phyloP scores from a whole-genome alignment of 2,329 filamentous ascomycete species.

The Pezicula radicicola region DNA sequence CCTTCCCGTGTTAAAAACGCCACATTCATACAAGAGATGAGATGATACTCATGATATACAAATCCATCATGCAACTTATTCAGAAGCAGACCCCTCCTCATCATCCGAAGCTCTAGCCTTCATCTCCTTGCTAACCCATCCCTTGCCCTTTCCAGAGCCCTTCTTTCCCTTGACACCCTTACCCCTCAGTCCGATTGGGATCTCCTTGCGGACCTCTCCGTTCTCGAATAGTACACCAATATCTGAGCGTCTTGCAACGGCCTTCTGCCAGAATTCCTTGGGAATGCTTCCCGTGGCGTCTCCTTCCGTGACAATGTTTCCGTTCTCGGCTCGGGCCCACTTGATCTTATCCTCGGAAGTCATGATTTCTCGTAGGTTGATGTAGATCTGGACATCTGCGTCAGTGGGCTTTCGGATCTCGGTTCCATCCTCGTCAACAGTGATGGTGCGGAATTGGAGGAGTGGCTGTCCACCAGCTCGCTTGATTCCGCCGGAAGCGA shows the following conservation, averaged over 20 bases:
- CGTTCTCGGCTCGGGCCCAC: slow-evolving; percentile 36
- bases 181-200: slow-evolving; percentile 37
- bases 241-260: slow-evolving; percentile 36
- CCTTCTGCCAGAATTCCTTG: slow-evolving; percentile 38
- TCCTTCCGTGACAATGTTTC: slow-evolving; percentile 32
- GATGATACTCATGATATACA: neutral
- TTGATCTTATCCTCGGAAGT: slow-evolving; percentile 28
- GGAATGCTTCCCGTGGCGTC: slow-evolving; percentile 25
- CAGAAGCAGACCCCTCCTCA: slow-evolving; percentile 18
- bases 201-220: slow-evolving; percentile 39
- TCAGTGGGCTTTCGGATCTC: slow-evolving; percentile 26
- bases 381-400: slow-evolving; percentile 41
- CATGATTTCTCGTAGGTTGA: slow-evolving; percentile 34
- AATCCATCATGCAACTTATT: slow-evolving; percentile 10
- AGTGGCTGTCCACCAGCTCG: slow-evolving; percentile 35
- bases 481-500: slow-evolving; percentile 37
- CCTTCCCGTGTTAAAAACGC: neutral
- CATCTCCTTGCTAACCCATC: slow-evolving; percentile 23
- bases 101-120: slow-evolving; percentile 23
- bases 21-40: neutral
- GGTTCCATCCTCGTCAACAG: slow-evolving; percentile 26
- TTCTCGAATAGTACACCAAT: slow-evolving; percentile 41
- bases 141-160: slow-evolving; percentile 35
- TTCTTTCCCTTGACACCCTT: slow-evolving; percentile 37
- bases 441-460: slow-evolving; percentile 28